Evolutionary conservation across 2,329 filamentous ascomycete genomes (phyloP).

Genomic region (Peltaster fructicola): DNA sequence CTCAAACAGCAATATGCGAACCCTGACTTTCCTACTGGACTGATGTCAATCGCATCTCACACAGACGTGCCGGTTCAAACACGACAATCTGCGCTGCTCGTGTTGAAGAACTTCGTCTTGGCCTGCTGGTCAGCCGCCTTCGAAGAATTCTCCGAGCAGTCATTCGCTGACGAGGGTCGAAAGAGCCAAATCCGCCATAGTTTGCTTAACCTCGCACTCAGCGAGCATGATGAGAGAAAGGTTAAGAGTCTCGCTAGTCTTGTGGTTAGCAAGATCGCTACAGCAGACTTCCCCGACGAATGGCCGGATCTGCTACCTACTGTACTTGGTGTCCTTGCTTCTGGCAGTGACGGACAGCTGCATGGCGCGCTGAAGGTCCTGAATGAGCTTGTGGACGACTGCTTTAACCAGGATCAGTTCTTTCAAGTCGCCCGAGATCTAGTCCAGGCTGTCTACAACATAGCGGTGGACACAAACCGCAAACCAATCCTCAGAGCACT

Average conservation of each 20-base stretch:
- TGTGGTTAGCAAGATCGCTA: conserved; percentile 84
- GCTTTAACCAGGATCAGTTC: conserved; percentile 86
- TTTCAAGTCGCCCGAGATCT: conserved; percentile 77
- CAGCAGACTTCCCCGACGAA: conserved; percentile 78
- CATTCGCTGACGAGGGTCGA: conserved; percentile 49
- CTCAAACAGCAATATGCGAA: conserved; percentile 53
- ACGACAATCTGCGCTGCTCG: conserved; percentile 66
- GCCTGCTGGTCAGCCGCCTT: conserved; percentile 65
- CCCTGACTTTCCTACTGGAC: conserved; percentile 56
- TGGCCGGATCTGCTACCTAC: conserved; percentile 82
- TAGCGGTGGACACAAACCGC: conserved; percentile 58
- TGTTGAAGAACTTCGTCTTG: conserved; percentile 68
- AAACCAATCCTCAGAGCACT: conserved; percentile 60
- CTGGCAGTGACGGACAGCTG: conserved; percentile 59
- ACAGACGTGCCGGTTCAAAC: conserved; percentile 53
- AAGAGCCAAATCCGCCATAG: conserved; percentile 57
- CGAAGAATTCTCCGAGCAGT: conserved; percentile 49
- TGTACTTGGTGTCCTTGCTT: conserved; percentile 59
- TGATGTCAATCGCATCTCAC: conserved; percentile 68
- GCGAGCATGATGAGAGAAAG: conserved; percentile 58
- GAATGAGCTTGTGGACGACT: conserved; percentile 78
- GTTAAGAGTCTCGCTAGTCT: conserved; percentile 80
- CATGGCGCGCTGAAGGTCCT: conserved; percentile 83
- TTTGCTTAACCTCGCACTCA: conserved; percentile 62
- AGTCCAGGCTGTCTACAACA: conserved; percentile 64